phyloP scores from a whole-genome alignment of 1,284 basidiomycete genomes.

The Boletus mariae region DNA sequence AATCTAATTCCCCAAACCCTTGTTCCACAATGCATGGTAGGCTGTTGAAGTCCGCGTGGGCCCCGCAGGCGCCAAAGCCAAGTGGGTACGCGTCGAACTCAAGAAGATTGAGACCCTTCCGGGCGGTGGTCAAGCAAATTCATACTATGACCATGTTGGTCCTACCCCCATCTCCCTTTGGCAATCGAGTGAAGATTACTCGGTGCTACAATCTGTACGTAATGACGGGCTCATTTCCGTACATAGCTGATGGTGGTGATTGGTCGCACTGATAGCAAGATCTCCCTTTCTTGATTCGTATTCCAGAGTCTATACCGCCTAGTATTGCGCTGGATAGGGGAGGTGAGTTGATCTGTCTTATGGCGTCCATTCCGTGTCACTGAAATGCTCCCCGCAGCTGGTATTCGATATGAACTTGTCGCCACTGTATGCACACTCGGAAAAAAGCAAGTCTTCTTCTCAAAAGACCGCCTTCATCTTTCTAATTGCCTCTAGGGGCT shows the following conservation, averaged over 20 bases:
- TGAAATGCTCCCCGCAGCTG: slow-evolving; percentile 42
- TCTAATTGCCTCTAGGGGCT: slow-evolving; percentile 41
- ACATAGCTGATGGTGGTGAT: slow-evolving; percentile 30
- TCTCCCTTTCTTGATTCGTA: slow-evolving; percentile 79
- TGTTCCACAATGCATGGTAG: slow-evolving; percentile 36
- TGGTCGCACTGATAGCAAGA: slow-evolving; percentile 48
- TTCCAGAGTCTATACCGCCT: slow-evolving; percentile 83
- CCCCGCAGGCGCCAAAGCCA: slow-evolving; percentile 75
- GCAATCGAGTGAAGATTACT: slow-evolving; percentile 71
- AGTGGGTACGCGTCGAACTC: slow-evolving; percentile 85
- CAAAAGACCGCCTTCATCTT: background rate
- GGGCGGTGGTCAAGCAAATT: slow-evolving; percentile 61
- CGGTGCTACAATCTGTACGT: slow-evolving; percentile 62
- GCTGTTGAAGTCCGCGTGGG: slow-evolving; percentile 80
- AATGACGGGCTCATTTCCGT: background rate
- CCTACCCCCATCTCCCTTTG: slow-evolving; percentile 69
- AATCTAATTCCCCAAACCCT: background rate
- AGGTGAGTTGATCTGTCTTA: slow-evolving; percentile 39
- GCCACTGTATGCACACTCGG: slow-evolving; percentile 80
- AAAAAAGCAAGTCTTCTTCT: slow-evolving; percentile 55
- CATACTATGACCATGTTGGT: slow-evolving; percentile 70
- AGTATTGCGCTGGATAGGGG: slow-evolving; percentile 70
- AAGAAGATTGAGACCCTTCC: slow-evolving; percentile 82
- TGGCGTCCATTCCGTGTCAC: background rate
- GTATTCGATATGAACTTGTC: slow-evolving; percentile 81